Evolutionary conservation across 2,329 filamentous ascomycete genomes (phyloP).

Genomic region (Alternaria atra): DNA sequence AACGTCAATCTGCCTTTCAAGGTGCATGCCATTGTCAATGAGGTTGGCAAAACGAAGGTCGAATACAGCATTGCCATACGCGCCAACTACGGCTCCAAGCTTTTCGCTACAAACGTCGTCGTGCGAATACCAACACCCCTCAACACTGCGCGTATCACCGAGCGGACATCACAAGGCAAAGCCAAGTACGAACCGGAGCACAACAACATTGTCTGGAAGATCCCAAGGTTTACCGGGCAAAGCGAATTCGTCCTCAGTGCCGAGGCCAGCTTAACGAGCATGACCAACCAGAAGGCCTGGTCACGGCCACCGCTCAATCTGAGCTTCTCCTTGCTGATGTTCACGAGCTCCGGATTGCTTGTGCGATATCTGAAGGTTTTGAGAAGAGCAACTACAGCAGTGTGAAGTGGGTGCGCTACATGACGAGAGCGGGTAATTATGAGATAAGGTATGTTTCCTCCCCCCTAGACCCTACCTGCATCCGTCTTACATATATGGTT

Average conservation of each 20-base stretch:
- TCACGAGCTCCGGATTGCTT: constrained; percentile 90
- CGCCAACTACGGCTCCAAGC: constrained; percentile 93
- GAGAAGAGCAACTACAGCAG: constrained; percentile 99
- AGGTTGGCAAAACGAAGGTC: constrained; percentile 95
- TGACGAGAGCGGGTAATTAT: constrained; percentile 97
- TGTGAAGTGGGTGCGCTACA: constrained; percentile 99
- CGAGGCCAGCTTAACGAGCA: constrained; percentile 90
- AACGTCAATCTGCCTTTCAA: constrained; percentile 99
- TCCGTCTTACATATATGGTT: background rate
- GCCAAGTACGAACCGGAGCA: constrained; percentile 98
- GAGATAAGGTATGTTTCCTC: constrained; percentile 76
- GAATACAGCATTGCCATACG: constrained; percentile 98
- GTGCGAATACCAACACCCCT: constrained; percentile 94
- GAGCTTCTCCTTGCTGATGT: constrained; percentile 96
- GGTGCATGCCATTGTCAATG: constrained; percentile 97
- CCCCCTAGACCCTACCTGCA: background rate
- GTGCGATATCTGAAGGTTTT: constrained; percentile 96
- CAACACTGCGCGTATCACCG: constrained; percentile 93
- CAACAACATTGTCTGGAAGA: constrained; percentile 99
- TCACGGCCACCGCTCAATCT: constrained; percentile 90
- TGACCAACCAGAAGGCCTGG: constrained; percentile 99
- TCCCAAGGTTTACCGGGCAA: constrained; percentile 97
- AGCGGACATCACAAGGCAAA: constrained; percentile 93
- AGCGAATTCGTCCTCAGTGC: constrained; percentile 95
- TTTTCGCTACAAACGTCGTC: constrained; percentile 96